Conservation (phyloP, 176 grass and related monocot genomes). For the Dendrocalamus sinicus region DNA sequence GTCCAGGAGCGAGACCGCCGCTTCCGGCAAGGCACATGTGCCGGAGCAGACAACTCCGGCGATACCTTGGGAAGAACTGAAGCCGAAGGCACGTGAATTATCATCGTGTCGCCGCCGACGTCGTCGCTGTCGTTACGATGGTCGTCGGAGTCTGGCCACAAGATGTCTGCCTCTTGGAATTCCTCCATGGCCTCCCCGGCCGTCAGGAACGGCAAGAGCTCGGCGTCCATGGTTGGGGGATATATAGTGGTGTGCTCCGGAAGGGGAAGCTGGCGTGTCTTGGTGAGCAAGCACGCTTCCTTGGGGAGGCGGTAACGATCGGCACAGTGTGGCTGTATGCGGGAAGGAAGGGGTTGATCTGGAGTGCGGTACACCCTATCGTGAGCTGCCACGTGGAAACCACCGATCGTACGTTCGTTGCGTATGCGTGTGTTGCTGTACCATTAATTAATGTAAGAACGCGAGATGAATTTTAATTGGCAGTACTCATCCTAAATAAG, state of each 20-base stretch:
- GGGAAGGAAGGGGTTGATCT: constrained; percentile 34
- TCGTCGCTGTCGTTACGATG: not conserved
- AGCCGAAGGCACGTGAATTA: not conserved
- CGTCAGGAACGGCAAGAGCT: constrained; percentile 31
- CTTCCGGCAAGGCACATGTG: constrained; percentile 47
- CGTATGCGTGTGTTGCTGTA: not conserved
- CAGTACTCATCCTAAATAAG: too few species aligned
- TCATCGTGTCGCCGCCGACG: not conserved
- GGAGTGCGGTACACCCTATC: constrained; percentile 57
- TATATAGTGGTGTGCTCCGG: constrained; percentile 48
- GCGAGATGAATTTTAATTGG: not conserved
- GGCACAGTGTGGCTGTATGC: constrained; percentile 17
- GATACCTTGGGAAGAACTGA: not conserved
- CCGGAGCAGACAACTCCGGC: constrained; percentile 34
- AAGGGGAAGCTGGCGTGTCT: constrained; percentile 36
- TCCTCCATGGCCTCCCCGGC: constrained; percentile 64
- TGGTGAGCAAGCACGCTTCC: constrained; percentile 55
- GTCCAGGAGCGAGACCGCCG: constrained; percentile 58
- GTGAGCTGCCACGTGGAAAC: constrained; percentile 30
- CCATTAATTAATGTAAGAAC: not conserved
- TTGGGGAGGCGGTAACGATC: constrained; percentile 27
- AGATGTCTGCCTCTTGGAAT: constrained; percentile 60
- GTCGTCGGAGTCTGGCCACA: constrained; percentile 46
- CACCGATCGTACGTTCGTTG: not conserved
- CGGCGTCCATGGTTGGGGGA: not conserved